Conservation (phyloP, 768 basidiomycete species). For the Boletus sensibilis region DNA sequence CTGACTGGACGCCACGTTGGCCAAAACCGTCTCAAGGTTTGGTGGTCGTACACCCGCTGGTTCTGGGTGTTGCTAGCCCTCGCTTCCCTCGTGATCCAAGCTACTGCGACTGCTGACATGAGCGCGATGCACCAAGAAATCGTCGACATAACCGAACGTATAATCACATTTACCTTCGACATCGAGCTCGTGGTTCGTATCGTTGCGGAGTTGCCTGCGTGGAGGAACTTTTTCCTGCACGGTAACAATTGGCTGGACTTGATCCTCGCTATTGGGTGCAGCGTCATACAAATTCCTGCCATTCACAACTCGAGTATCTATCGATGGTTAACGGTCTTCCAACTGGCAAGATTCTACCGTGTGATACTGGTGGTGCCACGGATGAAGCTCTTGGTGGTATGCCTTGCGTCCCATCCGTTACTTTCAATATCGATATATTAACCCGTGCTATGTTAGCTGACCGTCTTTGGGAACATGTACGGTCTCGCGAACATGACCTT, state of each 20-base stretch:
- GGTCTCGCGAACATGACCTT: conserved; percentile 90
- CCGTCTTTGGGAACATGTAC: conserved; percentile 89
- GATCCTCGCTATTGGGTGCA: conserved; percentile 69
- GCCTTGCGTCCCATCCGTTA: not conserved
- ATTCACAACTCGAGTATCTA: conserved; percentile 66
- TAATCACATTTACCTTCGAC: conserved; percentile 81
- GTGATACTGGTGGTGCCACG: conserved; percentile 88
- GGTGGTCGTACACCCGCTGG: conserved; percentile 62
- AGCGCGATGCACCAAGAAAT: conserved; percentile 43
- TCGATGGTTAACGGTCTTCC: conserved; percentile 89
- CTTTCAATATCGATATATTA: conserved; percentile 8
- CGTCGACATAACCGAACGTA: conserved; percentile 67
- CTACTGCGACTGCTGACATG: conserved; percentile 57
- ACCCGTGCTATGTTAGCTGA: conserved; percentile 47
- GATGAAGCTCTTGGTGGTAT: conserved; percentile 84
- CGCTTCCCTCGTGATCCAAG: conserved; percentile 68
- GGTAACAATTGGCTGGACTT: conserved; percentile 72
- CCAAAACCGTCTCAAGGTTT: conserved; percentile 50
- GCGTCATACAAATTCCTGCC: conserved; percentile 80
- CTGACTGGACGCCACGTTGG: conserved; percentile 44
- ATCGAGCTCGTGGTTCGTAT: conserved; percentile 82
- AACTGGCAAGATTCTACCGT: conserved; percentile 84
- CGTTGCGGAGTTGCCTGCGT: conserved; percentile 70
- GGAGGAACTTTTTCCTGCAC: conserved; percentile 70
- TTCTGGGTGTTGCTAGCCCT: conserved; percentile 78